A percentile compares a stretch with the other conserved stretches of the same genome.
phyloP scores from a whole-genome alignment of 2,329 filamentous ascomycete genomes.

The Aureobasidium musti region DNA sequence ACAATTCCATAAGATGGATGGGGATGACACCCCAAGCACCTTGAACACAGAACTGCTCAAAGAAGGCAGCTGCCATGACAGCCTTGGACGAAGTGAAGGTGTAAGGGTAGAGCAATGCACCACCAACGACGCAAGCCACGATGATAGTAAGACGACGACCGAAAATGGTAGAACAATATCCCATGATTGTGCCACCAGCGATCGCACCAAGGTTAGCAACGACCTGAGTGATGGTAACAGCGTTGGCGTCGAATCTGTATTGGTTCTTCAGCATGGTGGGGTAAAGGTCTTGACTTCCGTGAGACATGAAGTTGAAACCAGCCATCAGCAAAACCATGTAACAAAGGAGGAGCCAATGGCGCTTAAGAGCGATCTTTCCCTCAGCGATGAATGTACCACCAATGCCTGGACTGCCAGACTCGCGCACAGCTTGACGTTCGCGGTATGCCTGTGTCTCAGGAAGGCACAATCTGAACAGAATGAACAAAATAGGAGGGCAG shows the following conservation, averaged over 20 bases:
- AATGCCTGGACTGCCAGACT: conserved; percentile 56
- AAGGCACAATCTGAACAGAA: conserved; percentile 70
- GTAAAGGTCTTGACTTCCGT: conserved; percentile 42
- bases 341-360: conserved; percentile 73
- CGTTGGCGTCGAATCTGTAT: conserved; percentile 52
- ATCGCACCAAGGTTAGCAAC: conserved; percentile 47
- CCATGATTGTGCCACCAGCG: conserved; percentile 41
- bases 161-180: conserved; percentile 43
- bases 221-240: conserved; percentile 48
- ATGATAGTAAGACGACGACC: conserved; percentile 46
- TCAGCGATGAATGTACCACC: conserved; percentile 69
- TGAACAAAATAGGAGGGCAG: conserved; percentile 73
- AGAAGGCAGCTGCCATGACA: conserved; percentile 43
- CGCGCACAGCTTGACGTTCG: conserved; percentile 63
- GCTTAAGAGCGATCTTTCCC: conserved; percentile 70
- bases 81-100: conserved; percentile 39
- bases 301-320: conserved; percentile 43
- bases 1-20: conserved; percentile 44
- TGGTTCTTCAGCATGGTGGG: conserved; percentile 46
- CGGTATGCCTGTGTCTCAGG: conserved; percentile 74
- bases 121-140: conserved; percentile 42
- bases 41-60: conserved; percentile 45
- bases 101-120: conserved; percentile 43
- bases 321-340: conserved; percentile 62
- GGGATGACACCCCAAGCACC: conserved; percentile 46